Conservation (phyloP, 169 alveolate genomes). For the Eimeria maxima region DNA sequence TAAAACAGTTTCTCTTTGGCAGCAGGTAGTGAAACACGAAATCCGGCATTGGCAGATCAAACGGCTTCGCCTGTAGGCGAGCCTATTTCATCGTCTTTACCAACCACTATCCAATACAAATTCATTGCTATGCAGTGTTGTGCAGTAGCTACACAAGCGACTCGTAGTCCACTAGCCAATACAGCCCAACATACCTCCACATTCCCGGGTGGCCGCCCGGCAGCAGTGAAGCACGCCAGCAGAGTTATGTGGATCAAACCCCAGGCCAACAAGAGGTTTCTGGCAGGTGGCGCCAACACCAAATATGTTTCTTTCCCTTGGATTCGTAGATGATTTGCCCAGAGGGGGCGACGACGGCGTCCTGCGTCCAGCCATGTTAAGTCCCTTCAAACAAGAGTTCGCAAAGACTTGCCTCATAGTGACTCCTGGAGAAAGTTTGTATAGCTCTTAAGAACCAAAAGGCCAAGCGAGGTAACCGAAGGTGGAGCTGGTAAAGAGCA, state of each 20-base stretch:
- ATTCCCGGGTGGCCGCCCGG: conserved; percentile 23
- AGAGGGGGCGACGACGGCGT: conserved; percentile 59
- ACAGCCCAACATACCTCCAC: conserved; percentile 30
- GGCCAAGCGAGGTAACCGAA: background rate
- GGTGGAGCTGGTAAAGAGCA: background rate
- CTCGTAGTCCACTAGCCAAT: background rate
- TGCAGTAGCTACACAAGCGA: background rate
- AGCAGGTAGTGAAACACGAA: background rate
- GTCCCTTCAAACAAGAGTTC: background rate
- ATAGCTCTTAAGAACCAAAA: background rate
- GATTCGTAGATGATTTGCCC: background rate
- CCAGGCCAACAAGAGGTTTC: background rate
- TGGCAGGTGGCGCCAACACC: background rate
- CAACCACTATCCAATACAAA: background rate
- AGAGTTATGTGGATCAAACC: conserved; percentile 38
- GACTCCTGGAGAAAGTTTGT: background rate
- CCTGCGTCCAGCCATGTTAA: background rate
- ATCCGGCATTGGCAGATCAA: background rate
- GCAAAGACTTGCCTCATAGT: conserved; percentile 14
- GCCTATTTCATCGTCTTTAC: background rate
- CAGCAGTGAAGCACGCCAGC: conserved; percentile 55
- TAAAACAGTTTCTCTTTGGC: background rate
- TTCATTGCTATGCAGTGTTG: no score
- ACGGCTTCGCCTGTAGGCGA: background rate
- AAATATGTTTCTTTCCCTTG: background rate